phyloP scores from a whole-genome alignment of 164 flowering plant species.

The Amborella trichopoda region DNA sequence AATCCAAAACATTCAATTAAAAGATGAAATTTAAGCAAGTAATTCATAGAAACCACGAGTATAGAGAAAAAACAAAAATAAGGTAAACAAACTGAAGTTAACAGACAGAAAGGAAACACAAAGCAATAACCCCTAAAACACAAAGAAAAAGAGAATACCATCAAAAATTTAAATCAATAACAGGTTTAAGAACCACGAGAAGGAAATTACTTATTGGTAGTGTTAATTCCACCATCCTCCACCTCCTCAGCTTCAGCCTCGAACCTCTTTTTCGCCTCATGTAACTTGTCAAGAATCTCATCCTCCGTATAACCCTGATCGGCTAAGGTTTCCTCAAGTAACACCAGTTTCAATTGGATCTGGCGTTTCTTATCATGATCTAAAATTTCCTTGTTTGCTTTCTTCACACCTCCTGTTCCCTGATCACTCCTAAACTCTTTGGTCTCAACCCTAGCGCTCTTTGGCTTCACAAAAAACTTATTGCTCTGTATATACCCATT shows the following conservation, averaged over 20 bases:
- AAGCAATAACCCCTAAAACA: no score
- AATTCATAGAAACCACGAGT: no score
- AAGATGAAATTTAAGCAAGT: no score
- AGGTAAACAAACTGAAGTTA: no score
- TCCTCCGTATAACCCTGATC: conserved; percentile 85
- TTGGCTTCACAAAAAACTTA: conserved; percentile 68
- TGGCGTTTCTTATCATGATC: conserved; percentile 92
- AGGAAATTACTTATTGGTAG: conserved; percentile 4
- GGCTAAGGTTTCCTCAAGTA: conserved; percentile 62
- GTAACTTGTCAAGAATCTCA: conserved; percentile 54
- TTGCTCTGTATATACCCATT: conserved; percentile 83
- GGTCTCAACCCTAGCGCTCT: conserved; percentile 23
- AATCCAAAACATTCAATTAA: no score
- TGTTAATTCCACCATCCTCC: conserved; percentile 1
- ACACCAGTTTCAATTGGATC: conserved; percentile 74
- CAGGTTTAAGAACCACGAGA: background rate
- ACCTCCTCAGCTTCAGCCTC: conserved; percentile 33
- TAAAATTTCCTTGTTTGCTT: conserved; percentile 69
- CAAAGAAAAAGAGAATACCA: no score
- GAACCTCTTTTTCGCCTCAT: conserved; percentile 42
- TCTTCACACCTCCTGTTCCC: conserved; percentile 80
- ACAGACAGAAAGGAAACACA: no score
- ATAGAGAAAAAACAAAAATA: no score
- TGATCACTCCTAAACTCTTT: conserved; percentile 55
- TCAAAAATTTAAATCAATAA: background rate